Evolutionary conservation across 139 green algal species (phyloP).

Genomic region (Coelastrella sp.): DNA sequence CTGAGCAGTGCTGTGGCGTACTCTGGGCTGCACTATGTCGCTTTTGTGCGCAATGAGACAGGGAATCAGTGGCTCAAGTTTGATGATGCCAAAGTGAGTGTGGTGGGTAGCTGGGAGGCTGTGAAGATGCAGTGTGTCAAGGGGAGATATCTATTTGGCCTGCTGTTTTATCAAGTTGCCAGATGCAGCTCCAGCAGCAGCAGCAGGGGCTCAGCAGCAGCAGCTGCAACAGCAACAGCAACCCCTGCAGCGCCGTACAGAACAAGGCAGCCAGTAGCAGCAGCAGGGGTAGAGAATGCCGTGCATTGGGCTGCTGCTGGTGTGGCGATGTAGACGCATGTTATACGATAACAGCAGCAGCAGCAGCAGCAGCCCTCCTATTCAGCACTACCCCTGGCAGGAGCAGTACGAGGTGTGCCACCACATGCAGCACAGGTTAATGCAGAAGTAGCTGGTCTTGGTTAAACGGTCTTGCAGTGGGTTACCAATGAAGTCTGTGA

Average conservation of each 20-base stretch:
- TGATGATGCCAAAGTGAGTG: slow-evolving; percentile 69
- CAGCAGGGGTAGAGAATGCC: background rate
- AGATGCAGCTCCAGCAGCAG: background rate
- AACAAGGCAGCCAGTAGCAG: background rate
- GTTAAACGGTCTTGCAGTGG: too few species aligned
- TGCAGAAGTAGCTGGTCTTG: background rate
- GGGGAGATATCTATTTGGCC: slow-evolving; percentile 75
- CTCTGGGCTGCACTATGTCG: slow-evolving; percentile 91
- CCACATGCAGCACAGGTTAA: background rate
- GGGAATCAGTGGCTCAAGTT: slow-evolving; percentile 81
- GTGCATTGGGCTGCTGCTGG: background rate
- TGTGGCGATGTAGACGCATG: background rate
- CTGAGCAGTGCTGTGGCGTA: slow-evolving; percentile 89
- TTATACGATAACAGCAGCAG: background rate
- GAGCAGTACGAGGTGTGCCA: too few species aligned
- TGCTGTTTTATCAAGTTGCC: slow-evolving; percentile 69
- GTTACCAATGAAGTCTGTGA: too few species aligned
- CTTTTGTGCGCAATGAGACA: slow-evolving; percentile 74
- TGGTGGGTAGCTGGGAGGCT: slow-evolving; percentile 64
- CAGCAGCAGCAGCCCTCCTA: background rate
- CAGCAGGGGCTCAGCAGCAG: background rate
- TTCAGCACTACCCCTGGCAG: slow-evolving; percentile 2
- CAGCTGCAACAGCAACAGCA: background rate
- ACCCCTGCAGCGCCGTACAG: background rate
- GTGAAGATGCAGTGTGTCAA: slow-evolving; percentile 73